Base-by-base conservation (phyloP, 2,329 filamentous ascomycete species). In the Fusarium sulawesiense region DNA sequence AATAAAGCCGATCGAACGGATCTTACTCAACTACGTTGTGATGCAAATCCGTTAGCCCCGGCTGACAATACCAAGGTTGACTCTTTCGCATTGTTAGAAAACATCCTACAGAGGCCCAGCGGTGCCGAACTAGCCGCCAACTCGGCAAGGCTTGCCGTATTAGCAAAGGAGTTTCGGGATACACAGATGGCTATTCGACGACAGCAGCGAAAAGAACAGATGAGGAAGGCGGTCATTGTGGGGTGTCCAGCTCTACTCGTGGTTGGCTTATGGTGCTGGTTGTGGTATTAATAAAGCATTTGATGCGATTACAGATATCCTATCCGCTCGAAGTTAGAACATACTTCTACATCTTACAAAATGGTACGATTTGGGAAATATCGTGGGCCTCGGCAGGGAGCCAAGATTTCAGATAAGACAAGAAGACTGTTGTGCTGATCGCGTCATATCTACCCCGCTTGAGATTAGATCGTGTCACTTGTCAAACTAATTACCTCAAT, bases 401-500 rank as follows among this genome's bases (percentile, higher is more conserved):
- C 7, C 20, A 18, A 30, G 18, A 42, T 23, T 12, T 7, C 20
- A n/a, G 13, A 21, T 11, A 13, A 29, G 21, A 20, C 21, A 42
- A 23, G 16, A 1, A 27, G 6, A 16, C 1, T 27, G 45, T 47
- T 42, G 5, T 23, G 40, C 21, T 27, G 29, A 65, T 68, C 50
- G 66, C 66, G 66, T 66, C 66, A 68, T 45, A n/a, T 40, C 20
- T 27, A 66, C 66, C 66, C 66, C 66, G 46, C 66, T 45, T 55
- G 20, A 16, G 23, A n/a, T 32, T 4, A 27, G 18, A 41, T 45
- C 29, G 57, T 51, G 46, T 45, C 47, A 66, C 49, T 60, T 55
- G 3, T 16, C 16, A 25, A 53, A 37, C 16, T 59, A 54, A 60
- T 66, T 61, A 6, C 55, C 55, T 66, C 55, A 41, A 54, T 21